phyloP scores from a whole-genome alignment of 2,329 filamentous ascomycete species.

The Verticillium tricorpus region DNA sequence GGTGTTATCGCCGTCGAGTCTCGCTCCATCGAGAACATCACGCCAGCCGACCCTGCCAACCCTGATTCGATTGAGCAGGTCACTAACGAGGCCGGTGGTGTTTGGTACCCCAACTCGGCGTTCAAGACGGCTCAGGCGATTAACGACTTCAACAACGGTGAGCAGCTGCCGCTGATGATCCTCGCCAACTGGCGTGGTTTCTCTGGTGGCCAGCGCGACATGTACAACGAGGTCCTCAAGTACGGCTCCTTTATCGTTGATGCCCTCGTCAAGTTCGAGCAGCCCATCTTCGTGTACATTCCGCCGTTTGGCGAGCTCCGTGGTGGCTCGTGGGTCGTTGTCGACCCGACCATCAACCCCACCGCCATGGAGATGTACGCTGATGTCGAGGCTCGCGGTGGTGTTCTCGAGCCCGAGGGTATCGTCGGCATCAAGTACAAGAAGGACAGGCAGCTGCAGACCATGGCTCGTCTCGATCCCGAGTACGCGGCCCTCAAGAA shows the following conservation, averaged over 20 bases:
- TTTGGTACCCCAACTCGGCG: constrained; percentile 99
- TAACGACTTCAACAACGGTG: constrained; percentile 97
- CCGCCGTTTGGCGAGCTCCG: constrained; percentile 93
- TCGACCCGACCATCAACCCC: constrained; percentile 97
- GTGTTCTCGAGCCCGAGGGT: constrained; percentile 96
- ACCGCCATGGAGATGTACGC: constrained; percentile 99
- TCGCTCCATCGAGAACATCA: constrained; percentile 93
- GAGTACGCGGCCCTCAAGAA: constrained; percentile 81
- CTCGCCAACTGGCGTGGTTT: constrained; percentile 99
- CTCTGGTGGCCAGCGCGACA: constrained; percentile 98
- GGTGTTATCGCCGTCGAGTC: constrained; percentile 98
- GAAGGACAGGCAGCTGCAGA: constrained; percentile 94
- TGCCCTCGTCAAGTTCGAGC: constrained; percentile 95
- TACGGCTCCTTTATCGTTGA: constrained; percentile 99
- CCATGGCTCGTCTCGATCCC: constrained; percentile 90
- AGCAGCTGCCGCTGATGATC: constrained; percentile 98
- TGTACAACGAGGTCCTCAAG: constrained; percentile 99
- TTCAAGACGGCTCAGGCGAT: constrained; percentile 99
- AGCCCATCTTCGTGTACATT: constrained; percentile 98
- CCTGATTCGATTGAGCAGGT: constrained; percentile 97
- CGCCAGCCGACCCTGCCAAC: constrained; percentile 94
- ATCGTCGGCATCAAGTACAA: constrained; percentile 99
- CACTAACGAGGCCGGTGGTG: constrained; percentile 90
- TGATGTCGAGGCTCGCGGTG: constrained; percentile 88
- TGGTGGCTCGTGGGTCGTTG: constrained; percentile 98